Evolutionary conservation across 257 asterid species (phyloP), one percentile per base, ranked within the genome.

Genomic region (Nicotiana tomentosiformis): DNA sequence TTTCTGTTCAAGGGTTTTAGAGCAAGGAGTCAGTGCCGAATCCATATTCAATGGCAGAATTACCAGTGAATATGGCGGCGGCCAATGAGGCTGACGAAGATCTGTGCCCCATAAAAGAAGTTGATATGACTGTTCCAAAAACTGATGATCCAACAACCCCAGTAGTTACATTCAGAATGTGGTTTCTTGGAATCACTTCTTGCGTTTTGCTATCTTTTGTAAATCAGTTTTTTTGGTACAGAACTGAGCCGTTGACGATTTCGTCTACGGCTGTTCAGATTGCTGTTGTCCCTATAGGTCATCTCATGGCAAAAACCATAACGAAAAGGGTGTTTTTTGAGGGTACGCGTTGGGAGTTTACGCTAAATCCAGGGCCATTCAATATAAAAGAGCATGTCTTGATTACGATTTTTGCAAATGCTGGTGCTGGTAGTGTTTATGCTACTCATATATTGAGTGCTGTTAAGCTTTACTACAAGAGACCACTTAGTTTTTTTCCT

Each of bases 291-390:
- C 93, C 92, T 1, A 12, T 89, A 0, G 92, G 92, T 15, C 88
- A 86, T 23, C 65, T 90, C 4, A 87, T 90, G 93, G 91, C 93
- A 0, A 72, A 64, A 16, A 49, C 69, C 5, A 0, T 89, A 23
- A 80, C 90, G 2, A 78, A 60, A 5, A 81, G 85, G 32, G 83
- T 33, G 4, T 88, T 88, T 70, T 82, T 86, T 0, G 26, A 83
- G 77, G 93, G 88, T 7, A 82, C 90, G 16, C 0, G 70, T 29
- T 84, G 67, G n/a, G 90, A 77, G 62, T 91, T 88, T 58, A 51
- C 88, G 3, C 23, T 89, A 67, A 91, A 91, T 72, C 90, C 93
- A 1, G 93, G 93, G 11, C 90, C 91, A 5, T 91, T 91, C 32
- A 91, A 86, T 56, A 46, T 88, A 5, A 89, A 89, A 16, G 94